phyloP scores from a whole-genome alignment of 495 filamentous ascomycete genomes.

The Talaromyces trachyspermus region DNA sequence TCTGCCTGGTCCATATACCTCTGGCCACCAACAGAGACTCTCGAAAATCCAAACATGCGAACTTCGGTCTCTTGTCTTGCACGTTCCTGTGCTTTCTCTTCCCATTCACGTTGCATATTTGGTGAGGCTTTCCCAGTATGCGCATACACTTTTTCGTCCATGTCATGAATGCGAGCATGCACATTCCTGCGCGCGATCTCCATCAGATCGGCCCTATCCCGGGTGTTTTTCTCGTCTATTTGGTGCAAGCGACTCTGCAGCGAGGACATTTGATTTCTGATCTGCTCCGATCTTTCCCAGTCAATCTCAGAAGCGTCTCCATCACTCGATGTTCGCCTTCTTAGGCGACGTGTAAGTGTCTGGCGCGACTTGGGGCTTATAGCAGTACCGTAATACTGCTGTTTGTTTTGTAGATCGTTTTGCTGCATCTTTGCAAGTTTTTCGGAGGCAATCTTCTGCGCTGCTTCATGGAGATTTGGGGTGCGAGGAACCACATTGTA shows the following conservation, averaged over 20 bases:
- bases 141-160: slow-evolving; percentile 71
- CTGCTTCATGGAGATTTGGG: slow-evolving; percentile 69
- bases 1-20: slow-evolving; percentile 72
- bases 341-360: slow-evolving; percentile 45
- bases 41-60: slow-evolving; percentile 47
- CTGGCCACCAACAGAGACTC: slow-evolving; percentile 74
- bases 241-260: slow-evolving; percentile 60
- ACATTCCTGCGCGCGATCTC: slow-evolving; percentile 81
- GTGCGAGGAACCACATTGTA: slow-evolving; percentile 9
- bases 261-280: slow-evolving; percentile 71
- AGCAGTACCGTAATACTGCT: slow-evolving; percentile 60
- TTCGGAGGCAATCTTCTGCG: slow-evolving; percentile 75
- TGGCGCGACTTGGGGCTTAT: slow-evolving; percentile 42
- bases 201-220: slow-evolving; percentile 67
- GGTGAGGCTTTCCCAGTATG: slow-evolving; percentile 72
- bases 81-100: slow-evolving; percentile 60
- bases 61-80: slow-evolving; percentile 59
- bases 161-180: slow-evolving; percentile 60
- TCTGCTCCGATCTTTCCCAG: slow-evolving; percentile 58
- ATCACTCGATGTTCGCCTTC: slow-evolving; percentile 64
- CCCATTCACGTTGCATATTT: slow-evolving; percentile 66
- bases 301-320: slow-evolving; percentile 56
- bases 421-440: slow-evolving; percentile 73
- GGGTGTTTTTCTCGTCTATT: slow-evolving; percentile 67
- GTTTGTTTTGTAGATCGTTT: slow-evolving; percentile 58